Evolutionary conservation across 345 rosid species (phyloP).

Genomic region (Kernera saxatilis): DNA sequence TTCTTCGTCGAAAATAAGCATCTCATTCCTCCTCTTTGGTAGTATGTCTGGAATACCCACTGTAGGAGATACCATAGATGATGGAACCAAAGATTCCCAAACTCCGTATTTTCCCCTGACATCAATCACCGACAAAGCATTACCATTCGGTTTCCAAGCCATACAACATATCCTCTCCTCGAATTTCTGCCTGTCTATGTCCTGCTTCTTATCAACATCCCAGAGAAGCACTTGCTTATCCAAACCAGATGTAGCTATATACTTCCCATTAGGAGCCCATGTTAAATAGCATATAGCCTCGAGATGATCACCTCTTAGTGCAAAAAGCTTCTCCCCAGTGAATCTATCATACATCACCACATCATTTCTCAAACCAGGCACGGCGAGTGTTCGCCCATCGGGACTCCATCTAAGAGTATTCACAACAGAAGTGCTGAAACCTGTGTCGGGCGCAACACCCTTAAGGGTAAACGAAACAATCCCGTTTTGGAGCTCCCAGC

Average conservation of each 20-base stretch:
- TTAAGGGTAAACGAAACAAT: conserved; percentile 50
- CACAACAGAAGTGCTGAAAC: conserved; percentile 49
- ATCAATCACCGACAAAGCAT: conserved; percentile 87
- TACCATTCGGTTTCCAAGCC: conserved; percentile 88
- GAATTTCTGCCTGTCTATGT: conserved; percentile 79
- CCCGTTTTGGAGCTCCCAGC: conserved; percentile 89
- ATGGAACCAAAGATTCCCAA: conserved; percentile 91
- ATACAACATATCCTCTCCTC: conserved; percentile 71
- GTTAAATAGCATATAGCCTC: conserved; percentile 63
- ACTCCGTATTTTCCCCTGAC: conserved; percentile 69
- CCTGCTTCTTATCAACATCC: conserved; percentile 83
- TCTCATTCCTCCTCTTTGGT: conserved; percentile 64
- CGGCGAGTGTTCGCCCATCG: conserved; percentile 80
- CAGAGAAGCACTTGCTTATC: conserved; percentile 86
- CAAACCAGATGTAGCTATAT: conserved; percentile 81
- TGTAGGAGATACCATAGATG: conserved; percentile 82
- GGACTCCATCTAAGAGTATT: conserved; percentile 90
- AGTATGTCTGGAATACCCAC: conserved; percentile 60
- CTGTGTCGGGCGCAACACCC: conserved; percentile 61
- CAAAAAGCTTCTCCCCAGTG: conserved; percentile 79
- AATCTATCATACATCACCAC: conserved; percentile 90
- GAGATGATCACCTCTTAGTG: conserved; percentile 76
- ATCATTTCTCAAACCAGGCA: conserved; percentile 83
- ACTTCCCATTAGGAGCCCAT: conserved; percentile 96
- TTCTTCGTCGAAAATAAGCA: conserved; percentile 68